Base-by-base conservation (phyloP, 23 red algal genomes). In the Gracilaria gracilis region DNA sequence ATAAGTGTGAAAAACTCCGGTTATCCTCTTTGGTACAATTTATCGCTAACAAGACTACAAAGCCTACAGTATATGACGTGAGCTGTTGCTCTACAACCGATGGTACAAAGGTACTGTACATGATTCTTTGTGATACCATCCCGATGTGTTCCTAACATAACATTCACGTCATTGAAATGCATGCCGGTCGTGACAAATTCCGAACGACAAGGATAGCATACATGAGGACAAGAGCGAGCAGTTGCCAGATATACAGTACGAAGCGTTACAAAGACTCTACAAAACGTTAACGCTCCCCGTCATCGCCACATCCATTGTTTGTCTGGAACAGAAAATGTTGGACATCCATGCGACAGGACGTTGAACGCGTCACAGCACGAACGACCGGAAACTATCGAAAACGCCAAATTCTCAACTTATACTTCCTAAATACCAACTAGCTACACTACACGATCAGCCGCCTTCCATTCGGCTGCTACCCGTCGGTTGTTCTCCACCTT, bases 401-500 rank as follows among this genome's bases (percentile, higher is more conserved):
- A 65, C 64, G 16, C 32, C 64, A 69, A 69, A 69, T 17, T 34
- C 64, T 36, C 32, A 77, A 49, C 40, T 77, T 77, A n/a, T 49
- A 77, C 16, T 77, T 29, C 31, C 39, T 77, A 77, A 46, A 31
- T 46, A 20, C 9, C 72, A 51, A 48, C 72, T 49, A 77, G 1
- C 42, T 77, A 77, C 62, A 49, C 72, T 77, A 77, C 35, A 49
- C 5, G 20, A 49, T 77, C 72, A 77, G 31, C 72, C 50, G 39
- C 72, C 72, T 37, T 77, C 72, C 72, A 33, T 31, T 51, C 42
- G 72, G 34, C 25, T 77, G 40, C 72, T 51, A 31, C 11, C 50
- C 39, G 50, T 40, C 72, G 72, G 6, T 35, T 51, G 72, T 77
- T 77, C 72, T 28, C 38, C 72, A 0, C 38, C 42, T 49, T 77